These are phyloP conservation scores for Chlamydomonas eustigma DNA, from an alignment of 139 green algal species.

Conservation along the genomic window DNA sequence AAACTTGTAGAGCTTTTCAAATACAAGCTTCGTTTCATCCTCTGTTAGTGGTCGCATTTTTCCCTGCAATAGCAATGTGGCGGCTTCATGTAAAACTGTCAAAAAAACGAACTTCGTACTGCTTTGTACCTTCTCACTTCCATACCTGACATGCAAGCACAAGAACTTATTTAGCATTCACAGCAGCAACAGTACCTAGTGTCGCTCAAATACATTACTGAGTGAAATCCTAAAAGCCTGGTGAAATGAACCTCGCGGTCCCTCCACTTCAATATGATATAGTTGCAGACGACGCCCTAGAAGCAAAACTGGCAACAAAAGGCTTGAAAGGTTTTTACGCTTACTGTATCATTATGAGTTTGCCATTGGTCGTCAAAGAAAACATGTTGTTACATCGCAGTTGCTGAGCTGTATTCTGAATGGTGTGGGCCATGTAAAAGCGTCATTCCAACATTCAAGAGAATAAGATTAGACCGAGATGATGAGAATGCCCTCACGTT, in stretches of 20 bases:
- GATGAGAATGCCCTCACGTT: constrained; percentile 60
- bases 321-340: constrained; percentile 33
- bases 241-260: too few species aligned
- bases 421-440: constrained; percentile 61
- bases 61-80: too few species aligned
- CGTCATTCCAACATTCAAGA: constrained; percentile 49
- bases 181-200: too few species aligned
- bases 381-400: constrained; percentile 22
- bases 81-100: too few species aligned
- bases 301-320: constrained; percentile 24
- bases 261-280: constrained; percentile 25
- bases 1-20: constrained; percentile 99
- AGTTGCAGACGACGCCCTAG: constrained; percentile 25
- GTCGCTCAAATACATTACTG: too few species aligned
- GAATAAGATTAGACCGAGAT: constrained; percentile 58
- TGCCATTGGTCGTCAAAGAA: background rate
- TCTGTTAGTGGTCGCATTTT: constrained; percentile 60
- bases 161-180: too few species aligned
- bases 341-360: background rate
- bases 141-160: too few species aligned
- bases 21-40: constrained; percentile 90
- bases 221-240: too few species aligned
- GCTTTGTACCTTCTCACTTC: background rate
- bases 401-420: constrained; percentile 56
- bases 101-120: constrained; percentile 10